Evolutionary conservation across 345 rosid genomes (phyloP).

Genomic region (Excoecaria cochinchinensis): DNA sequence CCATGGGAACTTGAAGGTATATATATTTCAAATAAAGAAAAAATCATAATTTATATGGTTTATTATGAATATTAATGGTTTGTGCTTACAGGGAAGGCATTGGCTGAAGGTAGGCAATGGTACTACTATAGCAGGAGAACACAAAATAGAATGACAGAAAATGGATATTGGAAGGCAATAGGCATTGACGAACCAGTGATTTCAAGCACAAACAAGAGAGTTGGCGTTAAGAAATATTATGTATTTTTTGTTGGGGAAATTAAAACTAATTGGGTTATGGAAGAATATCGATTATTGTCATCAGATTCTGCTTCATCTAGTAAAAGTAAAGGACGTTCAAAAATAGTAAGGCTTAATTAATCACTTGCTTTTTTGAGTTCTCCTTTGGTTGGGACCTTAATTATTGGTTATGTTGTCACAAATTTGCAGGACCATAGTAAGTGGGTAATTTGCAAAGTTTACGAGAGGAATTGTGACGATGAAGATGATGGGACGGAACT

Average conservation of each 20-base stretch:
- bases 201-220: constrained; percentile 43
- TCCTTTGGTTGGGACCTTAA: background rate
- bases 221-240: constrained; percentile 65
- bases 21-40: too few relatives aligned
- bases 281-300: constrained; percentile 64
- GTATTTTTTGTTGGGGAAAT: constrained; percentile 57
- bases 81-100: constrained; percentile 60
- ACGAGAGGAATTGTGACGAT: constrained; percentile 51
- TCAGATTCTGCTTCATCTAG: constrained; percentile 32
- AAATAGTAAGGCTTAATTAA: constrained; percentile 28
- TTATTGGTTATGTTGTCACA: background rate
- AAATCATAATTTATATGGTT: too few relatives aligned
- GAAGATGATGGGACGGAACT: constrained; percentile 57
- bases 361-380: too few relatives aligned
- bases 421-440: constrained; percentile 64
- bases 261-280: constrained; percentile 79
- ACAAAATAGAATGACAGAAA: constrained; percentile 52
- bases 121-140: constrained; percentile 80
- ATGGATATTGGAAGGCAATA: constrained; percentile 75
- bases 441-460: constrained; percentile 91
- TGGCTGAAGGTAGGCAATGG: constrained; percentile 82
- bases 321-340: constrained; percentile 43
- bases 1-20: constrained; percentile 97
- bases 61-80: too few relatives aligned
- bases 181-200: constrained; percentile 66